Base-by-base conservation (phyloP, 345 rosid species). In the Rubroshorea leprosula region DNA sequence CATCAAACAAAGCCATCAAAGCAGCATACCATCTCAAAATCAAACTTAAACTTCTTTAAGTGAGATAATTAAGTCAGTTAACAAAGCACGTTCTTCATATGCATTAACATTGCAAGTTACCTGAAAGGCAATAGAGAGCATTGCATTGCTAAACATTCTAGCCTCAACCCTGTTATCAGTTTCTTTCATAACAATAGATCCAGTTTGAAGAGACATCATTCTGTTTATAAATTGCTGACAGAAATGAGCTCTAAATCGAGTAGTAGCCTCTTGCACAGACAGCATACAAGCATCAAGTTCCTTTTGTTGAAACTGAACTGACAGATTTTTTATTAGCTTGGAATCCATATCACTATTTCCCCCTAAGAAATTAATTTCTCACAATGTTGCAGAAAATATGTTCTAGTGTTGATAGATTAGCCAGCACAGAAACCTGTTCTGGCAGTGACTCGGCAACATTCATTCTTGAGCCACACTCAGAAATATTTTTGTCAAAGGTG, bases 61-160 rank as follows among this genome's bases (percentile, higher is more conserved):
- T 29, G 19, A 10, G 9, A 15, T 2, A 24, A 31, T 10, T 17
- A 38, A 53, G 5, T 29, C 9, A 29, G n/a, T n/a, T n/a, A 29
- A 29, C 35, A 29, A 29, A 29, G 35, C 5, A 9, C 35, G 9
- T 29, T n/a, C n/a, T n/a, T n/a, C n/a, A n/a, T n/a, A n/a, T n/a
- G n/a, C n/a, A n/a, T n/a, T n/a, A n/a, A n/a, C n/a, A n/a, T n/a
- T n/a, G n/a, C n/a, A n/a, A 29, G 9, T 24, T 58, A 84, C 85
- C 85, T 81, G 87, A 60, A 81, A 76, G 19, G 69, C 68, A 60
- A 51, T 22, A 35, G 82, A 78, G 18, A 79, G 84, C 68, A 72
- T 59, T 43, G 11, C 24, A 41, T 15, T 60, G 25, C 51, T 54
- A 53, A 19, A 39, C 41, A 5, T 39, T 55, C 29, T 31, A 53